Conservation (phyloP, 2,329 filamentous ascomycete species). For the Teratosphaeria epicoccoides region DNA sequence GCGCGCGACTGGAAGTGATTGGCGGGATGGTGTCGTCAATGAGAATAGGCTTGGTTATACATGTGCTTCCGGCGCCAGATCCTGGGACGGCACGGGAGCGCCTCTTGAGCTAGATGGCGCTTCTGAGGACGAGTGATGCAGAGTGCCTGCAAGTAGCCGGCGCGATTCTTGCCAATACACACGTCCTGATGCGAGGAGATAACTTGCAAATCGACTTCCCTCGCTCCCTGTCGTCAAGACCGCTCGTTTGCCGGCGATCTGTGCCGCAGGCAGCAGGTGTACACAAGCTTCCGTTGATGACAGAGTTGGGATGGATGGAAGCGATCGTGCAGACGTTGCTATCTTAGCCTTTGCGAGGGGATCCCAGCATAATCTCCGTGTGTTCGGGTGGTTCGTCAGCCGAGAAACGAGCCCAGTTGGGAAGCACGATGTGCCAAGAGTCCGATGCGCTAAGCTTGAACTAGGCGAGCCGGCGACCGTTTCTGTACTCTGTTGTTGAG, state of each 20-base stretch:
- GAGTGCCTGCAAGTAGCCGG: no score
- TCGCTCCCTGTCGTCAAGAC: no score
- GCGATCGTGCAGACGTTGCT: background rate
- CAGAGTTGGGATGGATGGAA: background rate
- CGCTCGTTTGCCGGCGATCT: no score
- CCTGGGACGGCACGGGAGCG: background rate
- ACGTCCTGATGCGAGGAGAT: background rate
- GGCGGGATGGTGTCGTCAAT: background rate
- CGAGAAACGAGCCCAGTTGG: background rate
- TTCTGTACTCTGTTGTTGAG: background rate
- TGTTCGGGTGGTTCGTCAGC: background rate
- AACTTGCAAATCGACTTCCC: no score
- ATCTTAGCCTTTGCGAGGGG: background rate
- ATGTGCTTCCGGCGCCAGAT: background rate
- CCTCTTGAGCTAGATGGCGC: background rate
- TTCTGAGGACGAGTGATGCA: background rate
- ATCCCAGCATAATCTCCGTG: background rate
- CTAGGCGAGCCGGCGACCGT: no score
- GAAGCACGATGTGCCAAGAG: background rate
- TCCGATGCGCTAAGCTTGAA: background rate
- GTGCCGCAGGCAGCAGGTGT: background rate
- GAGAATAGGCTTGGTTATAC: background rate
- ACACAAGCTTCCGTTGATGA: background rate
- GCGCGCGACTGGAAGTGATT: background rate
- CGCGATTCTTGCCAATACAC: no score